These are phyloP conservation scores for Cyclotella baltica DNA, from an alignment of 108 stramenopile genomes.

Conservation along the genomic window DNA sequence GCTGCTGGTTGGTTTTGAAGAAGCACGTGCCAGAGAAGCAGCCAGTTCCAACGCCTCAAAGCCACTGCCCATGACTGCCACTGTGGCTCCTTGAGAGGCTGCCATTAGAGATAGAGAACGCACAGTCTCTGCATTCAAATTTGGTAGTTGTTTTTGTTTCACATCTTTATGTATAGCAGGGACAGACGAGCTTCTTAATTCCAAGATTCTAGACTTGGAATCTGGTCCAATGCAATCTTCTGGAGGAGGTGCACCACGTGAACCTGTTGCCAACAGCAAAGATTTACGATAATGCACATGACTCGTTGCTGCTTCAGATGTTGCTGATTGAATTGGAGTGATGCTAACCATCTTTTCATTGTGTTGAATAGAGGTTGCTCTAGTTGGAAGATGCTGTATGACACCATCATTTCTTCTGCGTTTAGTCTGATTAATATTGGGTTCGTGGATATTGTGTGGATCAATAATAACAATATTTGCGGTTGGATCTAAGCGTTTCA, in stretches of 20 bases:
- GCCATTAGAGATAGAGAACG: slow-evolving; percentile 53
- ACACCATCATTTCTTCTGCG: neutral
- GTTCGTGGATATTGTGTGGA: slow-evolving; percentile 19
- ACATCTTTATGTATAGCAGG: slow-evolving; percentile 11
- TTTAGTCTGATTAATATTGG: neutral
- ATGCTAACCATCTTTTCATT: slow-evolving; percentile 31
- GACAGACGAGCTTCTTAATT: slow-evolving; percentile 58
- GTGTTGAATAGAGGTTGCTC: slow-evolving; percentile 40
- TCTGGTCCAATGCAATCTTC: slow-evolving; percentile 60
- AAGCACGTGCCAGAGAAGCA: slow-evolving; percentile 43
- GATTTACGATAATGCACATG: slow-evolving; percentile 71
- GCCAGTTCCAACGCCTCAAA: slow-evolving; percentile 86
- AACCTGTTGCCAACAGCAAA: slow-evolving; percentile 79
- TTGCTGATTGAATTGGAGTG: neutral
- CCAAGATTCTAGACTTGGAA: slow-evolving; percentile 63
- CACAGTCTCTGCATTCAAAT: slow-evolving; percentile 51
- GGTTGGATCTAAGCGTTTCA: slow-evolving; percentile 36
- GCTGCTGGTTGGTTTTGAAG: neutral
- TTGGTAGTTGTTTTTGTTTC: slow-evolving; percentile 18
- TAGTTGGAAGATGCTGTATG: slow-evolving; percentile 20
- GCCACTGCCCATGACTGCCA: slow-evolving; percentile 82
- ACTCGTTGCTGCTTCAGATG: neutral
- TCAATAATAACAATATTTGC: slow-evolving; percentile 49
- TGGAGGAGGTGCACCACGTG: slow-evolving; percentile 84
- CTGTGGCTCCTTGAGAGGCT: slow-evolving; percentile 60